Evolutionary conservation across 2,329 filamentous ascomycete genomes (phyloP), one percentile per base, ranked within the genome.

Genomic region (Ustilaginoidea virens): DNA sequence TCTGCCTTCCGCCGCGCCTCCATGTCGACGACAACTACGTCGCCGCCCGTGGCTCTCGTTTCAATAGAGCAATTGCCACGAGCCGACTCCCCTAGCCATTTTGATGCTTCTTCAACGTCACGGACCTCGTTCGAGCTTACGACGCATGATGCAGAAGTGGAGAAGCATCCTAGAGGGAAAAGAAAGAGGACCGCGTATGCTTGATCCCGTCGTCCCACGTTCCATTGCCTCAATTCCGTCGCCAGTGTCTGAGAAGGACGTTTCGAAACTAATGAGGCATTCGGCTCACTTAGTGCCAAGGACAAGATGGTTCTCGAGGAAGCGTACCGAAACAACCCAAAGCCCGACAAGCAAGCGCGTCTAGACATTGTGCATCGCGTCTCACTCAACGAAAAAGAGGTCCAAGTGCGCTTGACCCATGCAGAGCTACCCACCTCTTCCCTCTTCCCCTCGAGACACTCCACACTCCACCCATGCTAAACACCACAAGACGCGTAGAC

Each of bases 381-480:
- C 36, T 79, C 81, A 15, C 66, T 96, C 38, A 87, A 81, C 40
- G 86, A 94, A 59, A 94, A 93, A 54, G 86, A 94, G 61, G 83
- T 94, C 21, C 87, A 94, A 74, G 87, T 93, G 60, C 53, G 76
- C 23, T 53, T 7, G n/a, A n/a, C n/a, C n/a, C n/a, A n/a, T n/a
- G n/a, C n/a, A n/a, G n/a, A n/a, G n/a, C n/a, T n/a, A n/a, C n/a
- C n/a, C n/a, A n/a, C n/a, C n/a, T n/a, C n/a, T n/a, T n/a, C n/a
- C n/a, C n/a, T n/a, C n/a, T n/a, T n/a, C n/a, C n/a, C n/a, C n/a
- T n/a, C n/a, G n/a, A n/a, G n/a, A n/a, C n/a, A n/a, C n/a, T n/a
- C n/a, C n/a, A n/a, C n/a, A n/a, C n/a, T n/a, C n/a, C n/a, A n/a
- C n/a, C n/a, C n/a, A n/a, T n/a, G n/a, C n/a, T n/a, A n/a, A n/a